A percentile compares a stretch with the other conserved stretches of the same genome.
Conservation (phyloP, 1,284 basidiomycete genomes). For the Pseudozyma thailandica region DNA sequence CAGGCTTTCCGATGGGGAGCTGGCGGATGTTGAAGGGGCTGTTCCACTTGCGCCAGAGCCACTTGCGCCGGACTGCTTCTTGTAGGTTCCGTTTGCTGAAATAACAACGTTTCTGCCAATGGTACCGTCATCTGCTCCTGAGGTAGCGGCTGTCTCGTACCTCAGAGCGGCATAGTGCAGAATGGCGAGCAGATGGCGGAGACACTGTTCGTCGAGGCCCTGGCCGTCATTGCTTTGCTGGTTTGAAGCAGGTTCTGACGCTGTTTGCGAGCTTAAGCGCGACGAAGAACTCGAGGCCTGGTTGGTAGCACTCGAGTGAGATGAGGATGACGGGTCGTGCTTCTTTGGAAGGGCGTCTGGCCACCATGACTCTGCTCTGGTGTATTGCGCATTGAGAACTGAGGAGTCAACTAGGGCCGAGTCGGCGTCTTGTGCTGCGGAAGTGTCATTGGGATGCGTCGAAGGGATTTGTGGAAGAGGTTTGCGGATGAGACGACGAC, state of each 20-base stretch:
- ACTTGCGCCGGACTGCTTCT: slow-evolving; percentile 14
- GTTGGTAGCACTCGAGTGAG: not conserved
- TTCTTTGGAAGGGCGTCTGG: slow-evolving; percentile 32
- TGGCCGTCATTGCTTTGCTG: slow-evolving; percentile 9
- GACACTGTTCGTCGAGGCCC: slow-evolving; percentile 47
- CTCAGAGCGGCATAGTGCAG: slow-evolving; percentile 46
- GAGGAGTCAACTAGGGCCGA: slow-evolving; percentile 13
- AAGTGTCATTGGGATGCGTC: not conserved
- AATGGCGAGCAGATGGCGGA: slow-evolving; percentile 38
- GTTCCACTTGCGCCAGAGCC: not conserved
- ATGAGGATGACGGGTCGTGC: slow-evolving; percentile 3
- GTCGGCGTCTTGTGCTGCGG: not conserved
- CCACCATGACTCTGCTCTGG: slow-evolving; percentile 47
- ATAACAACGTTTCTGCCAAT: slow-evolving; percentile 24
- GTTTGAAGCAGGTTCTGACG: not conserved
- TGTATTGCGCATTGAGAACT: slow-evolving; percentile 23
- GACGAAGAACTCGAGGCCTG: not conserved
- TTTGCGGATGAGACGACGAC: slow-evolving; percentile 58
- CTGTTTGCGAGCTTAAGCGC: not conserved
- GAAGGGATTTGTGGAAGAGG: slow-evolving; percentile 55
- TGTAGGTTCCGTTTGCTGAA: slow-evolving; percentile 38
- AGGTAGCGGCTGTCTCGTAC: not conserved
- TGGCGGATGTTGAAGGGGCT: not conserved
- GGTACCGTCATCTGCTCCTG: slow-evolving; percentile 13
- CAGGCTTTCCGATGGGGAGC: not conserved